Percentiles rank a stretch among this genome's conserved stretches.
Conservation (phyloP, 371 early-diverging fungal species). For the Funneliformis caledonium region DNA sequence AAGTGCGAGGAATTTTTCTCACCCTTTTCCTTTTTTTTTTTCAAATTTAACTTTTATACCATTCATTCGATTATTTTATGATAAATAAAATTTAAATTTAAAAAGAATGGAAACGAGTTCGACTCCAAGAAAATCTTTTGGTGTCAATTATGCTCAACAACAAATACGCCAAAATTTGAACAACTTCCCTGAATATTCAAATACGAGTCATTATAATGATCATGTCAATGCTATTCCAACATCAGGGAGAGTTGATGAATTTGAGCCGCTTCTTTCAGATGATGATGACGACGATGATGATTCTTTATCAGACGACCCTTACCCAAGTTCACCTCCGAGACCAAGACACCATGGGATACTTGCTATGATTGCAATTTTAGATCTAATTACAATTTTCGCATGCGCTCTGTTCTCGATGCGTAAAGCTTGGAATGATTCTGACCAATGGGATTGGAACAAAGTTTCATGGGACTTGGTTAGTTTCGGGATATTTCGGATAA, state of each 20-base stretch:
- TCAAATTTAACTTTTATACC: background rate
- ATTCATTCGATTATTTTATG: background rate
- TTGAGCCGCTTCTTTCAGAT: background rate
- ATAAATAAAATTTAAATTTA: background rate
- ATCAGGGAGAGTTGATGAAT: background rate
- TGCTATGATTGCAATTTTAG: background rate
- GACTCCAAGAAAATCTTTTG: background rate
- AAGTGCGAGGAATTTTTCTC: too few species aligned
- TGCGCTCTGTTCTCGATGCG: background rate
- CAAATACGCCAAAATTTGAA: background rate
- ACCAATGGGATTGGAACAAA: background rate
- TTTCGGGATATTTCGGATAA: background rate
- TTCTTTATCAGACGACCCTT: background rate
- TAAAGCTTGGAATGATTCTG: background rate
- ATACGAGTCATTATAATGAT: background rate
- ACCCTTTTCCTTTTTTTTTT: too few species aligned
- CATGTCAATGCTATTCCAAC: background rate
- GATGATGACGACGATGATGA: background rate
- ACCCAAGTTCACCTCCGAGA: background rate
- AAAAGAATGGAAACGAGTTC: background rate
- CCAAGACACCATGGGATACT: background rate
- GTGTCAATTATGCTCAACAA: background rate
- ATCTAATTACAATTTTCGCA: background rate
- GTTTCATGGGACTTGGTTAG: conserved; percentile 5
- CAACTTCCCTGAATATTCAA: background rate